phyloP scores from a whole-genome alignment of 495 filamentous ascomycete species.

The Aspergillus heteromorphus region DNA sequence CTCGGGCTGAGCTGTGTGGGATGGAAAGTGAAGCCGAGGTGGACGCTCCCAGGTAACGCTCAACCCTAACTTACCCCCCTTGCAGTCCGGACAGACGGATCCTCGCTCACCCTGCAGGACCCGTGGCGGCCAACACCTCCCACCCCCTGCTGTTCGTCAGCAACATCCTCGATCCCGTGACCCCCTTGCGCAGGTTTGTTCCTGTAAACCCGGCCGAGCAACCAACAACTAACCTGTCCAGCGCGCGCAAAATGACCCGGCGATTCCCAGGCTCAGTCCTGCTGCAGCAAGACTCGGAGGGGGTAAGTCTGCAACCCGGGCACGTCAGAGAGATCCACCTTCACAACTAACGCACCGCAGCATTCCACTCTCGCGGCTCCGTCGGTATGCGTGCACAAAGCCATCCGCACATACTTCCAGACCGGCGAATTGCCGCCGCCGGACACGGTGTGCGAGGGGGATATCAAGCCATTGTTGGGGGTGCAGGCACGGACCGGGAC shows the following conservation, averaged over 20 bases:
- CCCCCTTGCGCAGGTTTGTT: slow-evolving; percentile 39
- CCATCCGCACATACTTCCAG: slow-evolving; percentile 42
- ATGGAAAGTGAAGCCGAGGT: slow-evolving; percentile 53
- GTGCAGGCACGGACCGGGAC: slow-evolving; percentile 1
- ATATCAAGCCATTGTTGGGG: slow-evolving; percentile 30
- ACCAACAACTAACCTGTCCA: slow-evolving; percentile 12
- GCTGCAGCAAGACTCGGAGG: slow-evolving; percentile 48
- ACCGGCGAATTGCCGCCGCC: slow-evolving; percentile 39
- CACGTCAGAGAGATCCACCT: no score
- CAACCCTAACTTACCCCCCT: neutral
- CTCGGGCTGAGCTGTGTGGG: slow-evolving; percentile 53
- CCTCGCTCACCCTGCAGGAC: slow-evolving; percentile 18
- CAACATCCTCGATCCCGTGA: slow-evolving; percentile 57
- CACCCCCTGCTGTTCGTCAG: slow-evolving; percentile 57
- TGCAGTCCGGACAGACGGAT: neutral
- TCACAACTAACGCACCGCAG: slow-evolving; percentile 16
- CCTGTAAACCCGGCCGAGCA: neutral
- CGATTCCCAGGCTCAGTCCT: slow-evolving; percentile 49
- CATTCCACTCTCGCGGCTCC: slow-evolving; percentile 43
- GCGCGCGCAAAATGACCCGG: slow-evolving; percentile 46
- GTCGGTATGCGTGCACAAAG: slow-evolving; percentile 40
- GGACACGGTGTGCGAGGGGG: slow-evolving; percentile 36
- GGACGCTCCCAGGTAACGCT: slow-evolving; percentile 44
- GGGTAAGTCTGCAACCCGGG: slow-evolving; percentile 36
- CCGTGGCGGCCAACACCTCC: slow-evolving; percentile 34